Conservation (phyloP, 179 eudicot genomes). For the Sideroxylon spinosum region DNA sequence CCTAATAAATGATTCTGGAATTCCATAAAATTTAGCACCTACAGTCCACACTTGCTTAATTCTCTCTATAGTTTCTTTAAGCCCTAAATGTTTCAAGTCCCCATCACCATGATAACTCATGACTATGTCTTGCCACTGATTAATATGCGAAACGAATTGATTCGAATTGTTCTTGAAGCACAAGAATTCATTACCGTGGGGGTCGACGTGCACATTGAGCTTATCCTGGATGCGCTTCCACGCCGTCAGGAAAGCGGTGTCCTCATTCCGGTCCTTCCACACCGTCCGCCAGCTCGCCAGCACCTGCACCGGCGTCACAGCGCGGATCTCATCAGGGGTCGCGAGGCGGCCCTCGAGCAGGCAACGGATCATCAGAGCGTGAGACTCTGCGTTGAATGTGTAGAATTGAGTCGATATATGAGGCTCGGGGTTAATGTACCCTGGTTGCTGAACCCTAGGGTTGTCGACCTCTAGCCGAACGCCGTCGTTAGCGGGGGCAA, state of each 20-base stretch:
- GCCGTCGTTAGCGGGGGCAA: neutral
- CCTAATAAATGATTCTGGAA: constrained; percentile 80
- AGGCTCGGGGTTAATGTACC: constrained; percentile 49
- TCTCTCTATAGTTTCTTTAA: constrained; percentile 74
- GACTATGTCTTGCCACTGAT: constrained; percentile 83
- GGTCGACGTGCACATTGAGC: constrained; percentile 40
- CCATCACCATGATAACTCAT: constrained; percentile 52
- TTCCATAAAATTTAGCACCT: constrained; percentile 88
- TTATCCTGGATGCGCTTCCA: constrained; percentile 94
- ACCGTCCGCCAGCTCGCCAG: constrained; percentile 75
- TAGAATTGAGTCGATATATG: constrained; percentile 77
- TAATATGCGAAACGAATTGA: constrained; percentile 67
- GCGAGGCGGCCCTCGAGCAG: constrained; percentile 52
- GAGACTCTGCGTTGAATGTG: constrained; percentile 73
- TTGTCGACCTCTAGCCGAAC: constrained; percentile 4
- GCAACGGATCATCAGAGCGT: constrained; percentile 58
- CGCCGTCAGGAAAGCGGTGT: constrained; percentile 77
- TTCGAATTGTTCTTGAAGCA: constrained; percentile 69
- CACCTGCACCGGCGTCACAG: constrained; percentile 62
- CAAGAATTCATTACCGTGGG: constrained; percentile 41
- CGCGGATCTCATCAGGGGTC: constrained; percentile 60
- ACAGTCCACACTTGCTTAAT: constrained; percentile 85
- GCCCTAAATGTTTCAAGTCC: constrained; percentile 63
- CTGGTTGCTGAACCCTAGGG: constrained; percentile 20
- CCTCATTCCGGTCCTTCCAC: constrained; percentile 89